Percentiles rank a stretch among this genome's conserved stretches.
Evolutionary conservation across 108 stramenopile species (phyloP).

Genomic region (Cylindrotheca fusiformis): DNA sequence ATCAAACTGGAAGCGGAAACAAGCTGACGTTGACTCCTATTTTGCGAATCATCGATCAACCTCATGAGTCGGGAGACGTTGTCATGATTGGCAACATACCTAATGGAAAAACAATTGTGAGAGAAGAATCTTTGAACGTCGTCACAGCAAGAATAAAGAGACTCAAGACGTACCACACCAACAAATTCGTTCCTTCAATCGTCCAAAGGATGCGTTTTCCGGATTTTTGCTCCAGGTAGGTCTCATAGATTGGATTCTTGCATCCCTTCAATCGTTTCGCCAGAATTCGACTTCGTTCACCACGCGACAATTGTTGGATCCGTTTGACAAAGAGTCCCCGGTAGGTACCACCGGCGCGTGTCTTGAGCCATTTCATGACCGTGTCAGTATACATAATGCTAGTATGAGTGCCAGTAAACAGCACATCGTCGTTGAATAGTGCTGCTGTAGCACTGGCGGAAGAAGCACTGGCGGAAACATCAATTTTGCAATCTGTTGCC

Average conservation of each 20-base stretch:
- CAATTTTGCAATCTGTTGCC: background rate
- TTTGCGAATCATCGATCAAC: conserved; percentile 50
- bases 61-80: conserved; percentile 43
- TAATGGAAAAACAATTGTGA: conserved; percentile 9
- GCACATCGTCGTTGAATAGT: background rate
- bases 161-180: conserved; percentile 13
- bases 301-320: conserved; percentile 39
- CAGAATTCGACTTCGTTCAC: conserved; percentile 40
- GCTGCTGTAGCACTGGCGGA: background rate
- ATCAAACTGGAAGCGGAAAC: conserved; percentile 2
- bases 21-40: conserved; percentile 32
- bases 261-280: conserved; percentile 44
- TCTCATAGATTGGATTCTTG: conserved; percentile 31
- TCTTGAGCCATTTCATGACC: conserved; percentile 47
- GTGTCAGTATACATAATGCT: conserved; percentile 26
- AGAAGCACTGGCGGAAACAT: background rate
- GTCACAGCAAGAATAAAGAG: background rate
- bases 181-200: conserved; percentile 12
- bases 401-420: background rate
- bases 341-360: conserved; percentile 35
- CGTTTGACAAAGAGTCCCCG: conserved; percentile 40
- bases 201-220: conserved; percentile 53
- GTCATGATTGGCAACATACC: conserved; percentile 47
- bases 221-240: conserved; percentile 53
- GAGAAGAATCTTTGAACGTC: conserved; percentile 1